phyloP scores from a whole-genome alignment of 2,329 filamentous ascomycete genomes.

The Apiospora hydei region DNA sequence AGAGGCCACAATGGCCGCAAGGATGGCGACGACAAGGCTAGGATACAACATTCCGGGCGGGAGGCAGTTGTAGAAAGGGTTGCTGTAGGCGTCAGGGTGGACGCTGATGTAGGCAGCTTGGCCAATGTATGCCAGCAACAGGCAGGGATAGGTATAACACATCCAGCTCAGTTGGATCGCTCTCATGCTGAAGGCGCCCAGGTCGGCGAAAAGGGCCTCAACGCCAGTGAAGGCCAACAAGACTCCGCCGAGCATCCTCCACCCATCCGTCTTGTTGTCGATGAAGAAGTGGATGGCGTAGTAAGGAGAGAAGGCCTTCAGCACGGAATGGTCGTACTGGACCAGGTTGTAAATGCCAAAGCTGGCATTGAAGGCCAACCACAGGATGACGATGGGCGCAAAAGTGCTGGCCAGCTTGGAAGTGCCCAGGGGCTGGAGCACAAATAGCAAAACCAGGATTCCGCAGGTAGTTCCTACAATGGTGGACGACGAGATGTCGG shows the following conservation, averaged over 20 bases:
- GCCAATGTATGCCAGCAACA: conserved; percentile 71
- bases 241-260: conserved; percentile 73
- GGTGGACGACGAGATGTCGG: conserved; percentile 60
- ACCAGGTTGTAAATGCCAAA: conserved; percentile 71
- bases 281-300: conserved; percentile 68
- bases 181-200: conserved; percentile 74
- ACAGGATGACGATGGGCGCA: conserved; percentile 72
- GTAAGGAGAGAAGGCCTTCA: conserved; percentile 64
- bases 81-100: conserved; percentile 65
- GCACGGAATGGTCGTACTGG: conserved; percentile 58
- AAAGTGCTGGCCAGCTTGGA: conserved; percentile 66
- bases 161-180: conserved; percentile 80
- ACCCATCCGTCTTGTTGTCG: conserved; percentile 65
- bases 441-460: conserved; percentile 69
- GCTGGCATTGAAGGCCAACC: conserved; percentile 68
- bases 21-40: conserved; percentile 70
- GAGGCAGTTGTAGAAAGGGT: conserved; percentile 77
- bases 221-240: conserved; percentile 79
- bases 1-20: conserved; percentile 77
- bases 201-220: conserved; percentile 80
- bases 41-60: conserved; percentile 74
- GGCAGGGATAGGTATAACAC: conserved; percentile 71
- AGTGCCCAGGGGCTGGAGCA: conserved; percentile 70
- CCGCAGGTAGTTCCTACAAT: conserved; percentile 70
- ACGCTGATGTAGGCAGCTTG: conserved; percentile 76